Evolutionary conservation across 73 alveolate species (phyloP).

Genomic region (Blepharisma japonicum): DNA sequence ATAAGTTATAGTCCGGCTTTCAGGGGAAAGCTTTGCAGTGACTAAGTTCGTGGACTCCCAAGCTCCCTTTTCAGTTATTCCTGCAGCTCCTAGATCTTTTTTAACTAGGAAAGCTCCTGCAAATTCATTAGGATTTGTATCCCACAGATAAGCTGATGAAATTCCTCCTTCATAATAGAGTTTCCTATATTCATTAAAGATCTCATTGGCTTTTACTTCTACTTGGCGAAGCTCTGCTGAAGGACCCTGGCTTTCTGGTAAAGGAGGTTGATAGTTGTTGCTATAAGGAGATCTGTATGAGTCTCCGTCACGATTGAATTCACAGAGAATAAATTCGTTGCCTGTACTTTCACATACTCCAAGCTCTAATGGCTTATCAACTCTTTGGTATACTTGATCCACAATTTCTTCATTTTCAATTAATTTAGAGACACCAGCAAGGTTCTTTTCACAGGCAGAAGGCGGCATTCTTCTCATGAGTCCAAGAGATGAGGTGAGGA

Average conservation of each 20-base stretch:
- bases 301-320: slow-evolving; percentile 78
- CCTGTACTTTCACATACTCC: slow-evolving; percentile 34
- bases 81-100: slow-evolving; percentile 50
- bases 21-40: slow-evolving; percentile 35
- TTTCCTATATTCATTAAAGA: slow-evolving; percentile 67
- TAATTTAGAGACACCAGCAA: slow-evolving; percentile 47
- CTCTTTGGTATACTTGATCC: slow-evolving; percentile 48
- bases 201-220: slow-evolving; percentile 71
- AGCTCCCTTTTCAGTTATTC: slow-evolving; percentile 46
- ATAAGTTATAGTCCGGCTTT: slow-evolving; percentile 46
- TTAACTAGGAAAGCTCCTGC: slow-evolving; percentile 77
- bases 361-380: slow-evolving; percentile 56
- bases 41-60: slow-evolving; percentile 63
- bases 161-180: slow-evolving; percentile 70
- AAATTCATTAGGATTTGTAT: slow-evolving; percentile 58
- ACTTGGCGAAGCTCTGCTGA: slow-evolving; percentile 60
- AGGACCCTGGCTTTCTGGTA: slow-evolving; percentile 48
- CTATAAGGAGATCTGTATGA: slow-evolving; percentile 82
- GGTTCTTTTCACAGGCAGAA: slow-evolving; percentile 31
- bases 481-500: slow-evolving; percentile 29
- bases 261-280: slow-evolving; percentile 69
- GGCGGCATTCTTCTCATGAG: slow-evolving; percentile 58
- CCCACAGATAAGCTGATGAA: slow-evolving; percentile 76
- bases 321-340: slow-evolving; percentile 63
- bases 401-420: slow-evolving; percentile 40